Percentiles rank a stretch among this genome's conserved stretches.
Evolutionary conservation across 305 asterid genomes (phyloP).

Genomic region (Fraxinus dipetala): DNA sequence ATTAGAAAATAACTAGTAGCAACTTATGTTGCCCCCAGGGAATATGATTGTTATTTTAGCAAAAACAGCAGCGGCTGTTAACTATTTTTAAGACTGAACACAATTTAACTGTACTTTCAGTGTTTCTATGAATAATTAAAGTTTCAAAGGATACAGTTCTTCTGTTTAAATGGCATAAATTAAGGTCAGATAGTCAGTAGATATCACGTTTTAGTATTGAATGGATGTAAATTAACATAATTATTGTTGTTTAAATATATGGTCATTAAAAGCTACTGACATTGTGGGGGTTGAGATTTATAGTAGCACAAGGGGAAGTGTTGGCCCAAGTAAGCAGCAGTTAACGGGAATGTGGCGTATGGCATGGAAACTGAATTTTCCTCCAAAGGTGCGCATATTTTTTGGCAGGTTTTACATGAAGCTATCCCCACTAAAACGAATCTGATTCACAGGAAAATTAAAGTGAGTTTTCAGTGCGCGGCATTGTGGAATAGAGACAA

Average conservation of each 20-base stretch:
- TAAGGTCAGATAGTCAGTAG: background rate
- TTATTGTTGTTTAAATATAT: no score
- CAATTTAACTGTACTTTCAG: slow-evolving; percentile 2
- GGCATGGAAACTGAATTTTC: background rate
- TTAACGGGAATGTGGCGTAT: background rate
- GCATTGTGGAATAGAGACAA: no score
- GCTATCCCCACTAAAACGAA: background rate
- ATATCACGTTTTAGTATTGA: background rate
- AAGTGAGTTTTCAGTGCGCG: background rate
- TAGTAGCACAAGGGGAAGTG: background rate
- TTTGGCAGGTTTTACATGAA: no score
- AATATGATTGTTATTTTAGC: background rate
- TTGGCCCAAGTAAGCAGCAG: background rate
- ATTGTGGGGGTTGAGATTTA: background rate
- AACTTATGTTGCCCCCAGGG: background rate
- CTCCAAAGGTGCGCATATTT: no score
- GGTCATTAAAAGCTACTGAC: background rate
- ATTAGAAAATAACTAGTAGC: background rate
- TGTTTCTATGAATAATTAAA: background rate
- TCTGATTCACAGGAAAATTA: background rate
- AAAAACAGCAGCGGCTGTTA: background rate
- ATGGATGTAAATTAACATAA: background rate
- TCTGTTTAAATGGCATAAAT: background rate
- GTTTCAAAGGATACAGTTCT: background rate
- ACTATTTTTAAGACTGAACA: background rate